Evolutionary conservation across 495 filamentous ascomycete species (phyloP).

Genomic region (Lindgomyces ingoldianus): DNA sequence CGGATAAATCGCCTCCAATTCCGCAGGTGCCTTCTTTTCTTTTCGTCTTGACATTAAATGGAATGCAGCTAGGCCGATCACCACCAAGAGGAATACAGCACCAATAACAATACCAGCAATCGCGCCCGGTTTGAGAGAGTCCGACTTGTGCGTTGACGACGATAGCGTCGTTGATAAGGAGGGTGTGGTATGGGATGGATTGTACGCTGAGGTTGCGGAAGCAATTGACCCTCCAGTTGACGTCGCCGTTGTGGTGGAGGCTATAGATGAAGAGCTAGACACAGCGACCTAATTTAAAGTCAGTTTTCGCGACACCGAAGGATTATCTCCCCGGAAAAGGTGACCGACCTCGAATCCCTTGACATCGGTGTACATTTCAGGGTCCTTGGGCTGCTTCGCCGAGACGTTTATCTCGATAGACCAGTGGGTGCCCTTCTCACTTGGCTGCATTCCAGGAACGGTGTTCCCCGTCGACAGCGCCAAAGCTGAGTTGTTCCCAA

Average conservation of each 20-base stretch:
- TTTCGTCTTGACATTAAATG: background rate
- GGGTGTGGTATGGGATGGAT: background rate
- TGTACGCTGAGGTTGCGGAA: background rate
- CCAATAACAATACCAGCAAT: constrained; percentile 3
- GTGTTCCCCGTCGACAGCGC: background rate
- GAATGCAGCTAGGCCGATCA: background rate
- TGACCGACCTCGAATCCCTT: background rate
- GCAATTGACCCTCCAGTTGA: background rate
- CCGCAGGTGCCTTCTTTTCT: background rate
- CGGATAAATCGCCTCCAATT: too few species aligned
- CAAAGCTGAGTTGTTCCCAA: constrained; percentile 2
- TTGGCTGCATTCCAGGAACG: constrained; percentile 6
- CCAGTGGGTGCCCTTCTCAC: background rate
- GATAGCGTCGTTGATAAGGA: background rate
- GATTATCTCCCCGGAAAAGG: background rate
- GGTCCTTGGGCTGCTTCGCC: background rate
- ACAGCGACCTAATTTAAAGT: background rate
- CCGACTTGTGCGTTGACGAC: background rate
- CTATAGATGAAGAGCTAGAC: constrained; percentile 3
- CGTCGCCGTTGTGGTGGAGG: background rate
- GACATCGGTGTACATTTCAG: constrained; percentile 1
- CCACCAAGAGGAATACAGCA: background rate
- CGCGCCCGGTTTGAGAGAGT: background rate
- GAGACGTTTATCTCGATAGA: background rate
- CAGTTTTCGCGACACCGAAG: background rate